Evolutionary conservation across 2,329 filamentous ascomycete genomes (phyloP).

Genomic region (Verticillium tricorpus): DNA sequence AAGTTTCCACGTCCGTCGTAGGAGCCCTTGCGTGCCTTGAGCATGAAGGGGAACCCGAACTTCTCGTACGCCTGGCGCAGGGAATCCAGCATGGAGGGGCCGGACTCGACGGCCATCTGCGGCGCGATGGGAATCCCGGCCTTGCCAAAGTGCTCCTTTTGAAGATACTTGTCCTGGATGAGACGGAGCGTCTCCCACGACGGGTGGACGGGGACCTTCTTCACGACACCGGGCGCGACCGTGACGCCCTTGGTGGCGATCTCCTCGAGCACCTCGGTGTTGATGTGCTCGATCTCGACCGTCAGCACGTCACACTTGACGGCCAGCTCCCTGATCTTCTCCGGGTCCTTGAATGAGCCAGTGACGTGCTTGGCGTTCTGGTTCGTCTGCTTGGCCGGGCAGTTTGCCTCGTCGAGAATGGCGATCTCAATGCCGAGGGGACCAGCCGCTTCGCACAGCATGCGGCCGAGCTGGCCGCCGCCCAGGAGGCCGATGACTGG

Average conservation of each 20-base stretch:
- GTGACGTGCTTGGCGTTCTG: constrained; percentile 68
- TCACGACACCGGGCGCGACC: constrained; percentile 36
- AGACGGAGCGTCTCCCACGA: constrained; percentile 81
- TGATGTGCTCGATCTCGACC: constrained; percentile 92
- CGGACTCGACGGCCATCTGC: constrained; percentile 58
- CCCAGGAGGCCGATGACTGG: constrained; percentile 50
- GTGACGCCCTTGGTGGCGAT: constrained; percentile 62
- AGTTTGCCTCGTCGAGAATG: constrained; percentile 70
- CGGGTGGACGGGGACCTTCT: constrained; percentile 64
- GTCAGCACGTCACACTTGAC: constrained; percentile 74
- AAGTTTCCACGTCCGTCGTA: constrained; percentile 82
- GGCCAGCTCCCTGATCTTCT: constrained; percentile 76
- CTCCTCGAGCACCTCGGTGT: constrained; percentile 85
- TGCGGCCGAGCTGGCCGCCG: constrained; percentile 78
- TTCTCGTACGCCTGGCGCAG: constrained; percentile 58
- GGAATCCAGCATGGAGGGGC: constrained; percentile 51
- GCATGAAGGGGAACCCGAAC: constrained; percentile 83
- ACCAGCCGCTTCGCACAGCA: constrained; percentile 83
- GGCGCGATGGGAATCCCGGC: constrained; percentile 68
- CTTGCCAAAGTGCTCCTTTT: constrained; percentile 74
- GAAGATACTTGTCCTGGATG: constrained; percentile 90
- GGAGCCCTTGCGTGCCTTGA: constrained; percentile 84
- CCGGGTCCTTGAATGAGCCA: constrained; percentile 82
- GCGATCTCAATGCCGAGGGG: constrained; percentile 72
- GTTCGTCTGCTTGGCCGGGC: constrained; percentile 83